Evolutionary conservation across 768 basidiomycete genomes (phyloP).

Genomic region (Mrakia gelida): DNA sequence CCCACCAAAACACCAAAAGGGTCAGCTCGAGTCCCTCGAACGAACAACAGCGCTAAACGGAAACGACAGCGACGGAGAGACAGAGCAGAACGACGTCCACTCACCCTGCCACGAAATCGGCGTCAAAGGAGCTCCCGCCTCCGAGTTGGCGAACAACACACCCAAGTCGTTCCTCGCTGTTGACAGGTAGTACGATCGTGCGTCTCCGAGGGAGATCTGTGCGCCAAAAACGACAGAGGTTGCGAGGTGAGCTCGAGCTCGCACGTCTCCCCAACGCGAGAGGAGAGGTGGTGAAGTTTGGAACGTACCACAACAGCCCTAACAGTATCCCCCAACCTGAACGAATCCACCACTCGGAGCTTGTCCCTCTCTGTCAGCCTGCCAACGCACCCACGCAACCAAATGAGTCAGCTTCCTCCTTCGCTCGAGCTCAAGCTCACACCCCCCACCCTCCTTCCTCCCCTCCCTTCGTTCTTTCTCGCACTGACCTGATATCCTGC

Average conservation of each 20-base stretch:
- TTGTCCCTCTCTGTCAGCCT: constrained; percentile 79
- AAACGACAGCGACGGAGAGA: not conserved
- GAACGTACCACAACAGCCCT: constrained; percentile 72
- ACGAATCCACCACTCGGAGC: constrained; percentile 84
- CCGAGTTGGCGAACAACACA: constrained; percentile 47
- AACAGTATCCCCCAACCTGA: constrained; percentile 86
- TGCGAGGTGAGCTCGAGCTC: not conserved
- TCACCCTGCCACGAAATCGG: constrained; percentile 78
- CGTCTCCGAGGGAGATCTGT: constrained; percentile 89
- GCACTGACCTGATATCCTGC: constrained; percentile 65
- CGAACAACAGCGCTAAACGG: not conserved
- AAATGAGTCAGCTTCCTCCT: not conserved
- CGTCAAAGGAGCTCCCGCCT: constrained; percentile 77
- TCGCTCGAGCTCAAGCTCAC: too few relatives aligned
- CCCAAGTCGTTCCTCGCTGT: constrained; percentile 87
- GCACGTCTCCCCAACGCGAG: too few relatives aligned
- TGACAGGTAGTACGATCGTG: constrained; percentile 84
- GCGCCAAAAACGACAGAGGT: not conserved
- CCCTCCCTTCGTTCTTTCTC: too few relatives aligned
- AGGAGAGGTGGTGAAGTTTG: not conserved
- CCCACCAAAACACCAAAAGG: not conserved
- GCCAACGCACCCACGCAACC: too few relatives aligned
- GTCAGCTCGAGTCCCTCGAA: not conserved
- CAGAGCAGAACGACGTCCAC: not conserved
- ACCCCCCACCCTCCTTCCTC: too few relatives aligned